Percentiles rank a stretch among this genome's conserved stretches.
These are phyloP conservation scores for Trichocladium antarcticum DNA, from an alignment of 495 filamentous ascomycete genomes.

Conservation along the genomic window DNA sequence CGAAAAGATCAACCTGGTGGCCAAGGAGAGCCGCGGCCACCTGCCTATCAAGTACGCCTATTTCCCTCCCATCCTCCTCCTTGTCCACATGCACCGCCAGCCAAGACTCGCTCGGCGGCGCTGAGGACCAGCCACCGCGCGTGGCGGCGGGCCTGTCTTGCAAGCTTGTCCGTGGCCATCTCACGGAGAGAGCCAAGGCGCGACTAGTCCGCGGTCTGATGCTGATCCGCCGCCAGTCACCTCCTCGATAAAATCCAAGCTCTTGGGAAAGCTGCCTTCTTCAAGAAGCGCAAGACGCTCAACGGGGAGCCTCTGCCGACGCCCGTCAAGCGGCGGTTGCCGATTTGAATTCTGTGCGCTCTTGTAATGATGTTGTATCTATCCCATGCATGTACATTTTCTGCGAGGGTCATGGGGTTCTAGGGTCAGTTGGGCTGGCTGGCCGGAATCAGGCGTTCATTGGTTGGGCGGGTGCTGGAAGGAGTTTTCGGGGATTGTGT, in stretches of 20 bases:
- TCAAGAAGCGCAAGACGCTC: conserved; percentile 13
- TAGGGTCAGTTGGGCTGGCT: no score
- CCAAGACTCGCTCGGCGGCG: no score
- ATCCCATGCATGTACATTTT: no score
- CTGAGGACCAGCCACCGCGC: no score
- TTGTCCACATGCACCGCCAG: conserved; percentile 1
- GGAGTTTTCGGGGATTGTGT: no score
- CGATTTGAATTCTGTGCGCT: not conserved
- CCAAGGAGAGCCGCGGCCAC: conserved; percentile 45
- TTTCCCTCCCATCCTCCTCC: conserved; percentile 13
- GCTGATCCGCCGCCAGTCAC: conserved; percentile 22
- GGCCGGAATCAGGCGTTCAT: no score
- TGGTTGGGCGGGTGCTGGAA: no score
- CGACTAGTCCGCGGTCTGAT: conserved; percentile 1
- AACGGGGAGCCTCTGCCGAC: conserved; percentile 20
- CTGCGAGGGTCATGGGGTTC: no score
- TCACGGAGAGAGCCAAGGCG: no score
- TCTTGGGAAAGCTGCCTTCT: conserved; percentile 24
- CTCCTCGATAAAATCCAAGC: conserved; percentile 37
- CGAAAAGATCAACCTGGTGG: conserved; percentile 43
- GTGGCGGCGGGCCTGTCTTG: no score
- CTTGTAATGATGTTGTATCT: no score
- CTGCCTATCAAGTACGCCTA: conserved; percentile 48
- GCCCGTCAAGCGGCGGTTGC: conserved; percentile 30
- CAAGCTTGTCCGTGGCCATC: no score